Percentiles rank a stretch among this genome's conserved stretches.
Evolutionary conservation across 441 rosid species (phyloP).

Genomic region (Daphne laureola): DNA sequence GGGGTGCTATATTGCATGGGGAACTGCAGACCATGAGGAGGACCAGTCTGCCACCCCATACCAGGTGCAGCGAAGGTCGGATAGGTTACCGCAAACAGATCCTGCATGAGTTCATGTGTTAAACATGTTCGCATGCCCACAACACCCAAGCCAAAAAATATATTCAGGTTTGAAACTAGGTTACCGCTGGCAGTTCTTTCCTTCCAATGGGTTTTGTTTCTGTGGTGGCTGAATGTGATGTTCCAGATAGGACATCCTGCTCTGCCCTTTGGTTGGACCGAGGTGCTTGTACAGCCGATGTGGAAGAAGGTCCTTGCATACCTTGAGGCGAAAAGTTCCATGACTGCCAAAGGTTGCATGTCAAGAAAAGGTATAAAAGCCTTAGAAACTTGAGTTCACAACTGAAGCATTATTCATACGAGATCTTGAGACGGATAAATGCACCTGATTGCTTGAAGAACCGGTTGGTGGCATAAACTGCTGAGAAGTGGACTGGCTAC

Average conservation of each 20-base stretch:
- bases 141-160: neutral
- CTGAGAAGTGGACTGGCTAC: conserved; percentile 33
- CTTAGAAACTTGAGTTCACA: conserved; percentile 1
- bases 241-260: conserved; percentile 25
- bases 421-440: conserved; percentile 6
- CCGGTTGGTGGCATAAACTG: conserved; percentile 35
- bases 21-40: conserved; percentile 52
- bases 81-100: conserved; percentile 60
- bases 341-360: conserved; percentile 33
- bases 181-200: conserved; percentile 76
- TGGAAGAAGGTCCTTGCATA: conserved; percentile 31
- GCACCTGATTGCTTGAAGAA: conserved; percentile 54
- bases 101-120: conserved; percentile 38
- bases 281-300: conserved; percentile 39
- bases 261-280: conserved; percentile 20
- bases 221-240: conserved; percentile 23
- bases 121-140: conserved; percentile 2
- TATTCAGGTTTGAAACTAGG: conserved; percentile 3
- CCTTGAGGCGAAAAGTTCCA: conserved; percentile 41
- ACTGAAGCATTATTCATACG: too few relatives aligned
- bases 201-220: conserved; percentile 56
- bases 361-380: conserved; percentile 11
- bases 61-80: conserved; percentile 42
- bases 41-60: conserved; percentile 72
- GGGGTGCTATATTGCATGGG: conserved; percentile 52